Conservation (phyloP, 1,284 basidiomycete genomes). For the Pyrrhoderma noxium region DNA sequence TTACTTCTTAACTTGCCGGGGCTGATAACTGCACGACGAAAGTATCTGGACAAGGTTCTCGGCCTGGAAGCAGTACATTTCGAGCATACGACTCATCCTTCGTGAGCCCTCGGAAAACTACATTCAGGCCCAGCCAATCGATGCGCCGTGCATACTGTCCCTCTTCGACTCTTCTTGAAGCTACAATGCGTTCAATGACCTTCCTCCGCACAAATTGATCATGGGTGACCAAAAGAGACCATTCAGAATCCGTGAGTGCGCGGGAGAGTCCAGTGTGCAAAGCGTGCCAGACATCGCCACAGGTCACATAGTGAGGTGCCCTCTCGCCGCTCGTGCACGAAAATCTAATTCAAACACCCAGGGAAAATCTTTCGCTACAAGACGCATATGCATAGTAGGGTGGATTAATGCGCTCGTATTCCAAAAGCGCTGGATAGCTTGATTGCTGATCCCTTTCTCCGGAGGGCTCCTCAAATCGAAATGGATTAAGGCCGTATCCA, state of each 20-base stretch:
- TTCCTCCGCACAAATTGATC: slow-evolving; percentile 34
- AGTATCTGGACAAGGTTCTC: slow-evolving; percentile 31
- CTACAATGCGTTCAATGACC: slow-evolving; percentile 32
- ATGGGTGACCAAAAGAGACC: slow-evolving; percentile 41
- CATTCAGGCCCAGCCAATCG: slow-evolving; percentile 49
- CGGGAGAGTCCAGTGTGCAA: slow-evolving; percentile 42
- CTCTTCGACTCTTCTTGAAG: slow-evolving; percentile 17
- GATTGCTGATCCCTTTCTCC: slow-evolving; percentile 6
- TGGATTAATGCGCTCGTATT: neutral
- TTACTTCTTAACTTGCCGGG: too few relatives aligned
- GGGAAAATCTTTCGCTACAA: slow-evolving; percentile 20
- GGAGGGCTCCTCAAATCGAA: slow-evolving; percentile 14
- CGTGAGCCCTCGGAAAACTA: slow-evolving; percentile 51
- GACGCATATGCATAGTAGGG: slow-evolving; percentile 17
- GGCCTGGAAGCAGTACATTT: slow-evolving; percentile 38
- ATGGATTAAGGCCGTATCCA: slow-evolving; percentile 11
- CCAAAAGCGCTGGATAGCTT: slow-evolving; percentile 7
- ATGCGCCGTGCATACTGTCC: slow-evolving; percentile 29
- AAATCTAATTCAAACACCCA: slow-evolving; percentile 19
- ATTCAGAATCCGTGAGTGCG: slow-evolving; percentile 51
- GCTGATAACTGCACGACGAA: slow-evolving; percentile 29
- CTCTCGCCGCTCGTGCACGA: neutral
- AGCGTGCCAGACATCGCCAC: slow-evolving; percentile 45
- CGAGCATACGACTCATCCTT: slow-evolving; percentile 48
- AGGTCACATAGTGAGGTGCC: slow-evolving; percentile 33